Base-by-base conservation (phyloP, 192 early-diverging fungal genomes). In the Irineochytrium annulatum region DNA sequence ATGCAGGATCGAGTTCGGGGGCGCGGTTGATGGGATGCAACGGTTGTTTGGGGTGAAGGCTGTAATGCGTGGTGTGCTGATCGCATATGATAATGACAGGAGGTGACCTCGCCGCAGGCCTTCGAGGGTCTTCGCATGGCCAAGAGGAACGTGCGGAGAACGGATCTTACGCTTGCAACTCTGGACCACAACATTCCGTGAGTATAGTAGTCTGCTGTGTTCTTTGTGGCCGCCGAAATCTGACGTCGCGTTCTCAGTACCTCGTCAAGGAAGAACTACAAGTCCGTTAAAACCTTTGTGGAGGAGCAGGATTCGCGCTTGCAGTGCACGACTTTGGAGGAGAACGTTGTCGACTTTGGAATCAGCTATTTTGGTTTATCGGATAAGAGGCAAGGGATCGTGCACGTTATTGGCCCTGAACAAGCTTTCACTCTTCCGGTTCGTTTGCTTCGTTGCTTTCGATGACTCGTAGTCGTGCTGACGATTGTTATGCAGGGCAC, bases 101-200 rank as follows among this genome's bases (percentile, higher is more conserved):
- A 82, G 63, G 85, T 87, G 34, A 87, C 85, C 19, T 78, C 75
- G 22, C 85, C 85, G 1, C 82, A 86, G 57, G 86, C 86, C 22
- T 87, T 85, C 63, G 86, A 87, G 68, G 86, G 86, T 34, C 73
- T 87, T 11, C 67, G 74, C 13, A 79, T 78, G 56, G 82, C 86
- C 0, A 44, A 43, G 26, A 63, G 86, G 16, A 43, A 57, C 24
- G 86, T 87, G 0, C 76, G 86, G 55, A 65, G 86, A 20, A 67
- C 74, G 2, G 86, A 87, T 68, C 73, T 75, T 51, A 87, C 86
- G 17, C 69, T 87, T 0, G 80, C 78, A 14, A 87, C 86, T 17
- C 81, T 87, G n/a, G 86, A 87, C 70, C 86, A 87, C 74, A 87
- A 87, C 71, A 87, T 85, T 52, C 86, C 86, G 16, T n/a, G n/a